These are phyloP conservation scores for Malus hybrid DNA, from an alignment of 331 rosid genomes.

Conservation along the genomic window DNA sequence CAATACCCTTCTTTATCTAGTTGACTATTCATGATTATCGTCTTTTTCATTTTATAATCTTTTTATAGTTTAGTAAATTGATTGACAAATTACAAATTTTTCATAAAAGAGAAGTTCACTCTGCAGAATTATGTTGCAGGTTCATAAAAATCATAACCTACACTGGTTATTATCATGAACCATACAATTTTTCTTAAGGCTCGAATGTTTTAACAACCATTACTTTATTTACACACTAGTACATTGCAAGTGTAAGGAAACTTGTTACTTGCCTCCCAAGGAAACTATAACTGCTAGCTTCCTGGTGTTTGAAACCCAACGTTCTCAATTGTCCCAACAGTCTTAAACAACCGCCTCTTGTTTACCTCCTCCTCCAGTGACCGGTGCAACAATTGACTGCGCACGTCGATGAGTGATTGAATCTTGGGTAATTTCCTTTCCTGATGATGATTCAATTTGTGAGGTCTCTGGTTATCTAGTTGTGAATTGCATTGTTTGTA, in stretches of 20 bases:
- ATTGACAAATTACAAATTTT: background rate
- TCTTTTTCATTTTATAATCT: too few species aligned
- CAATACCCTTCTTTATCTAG: too few species aligned
- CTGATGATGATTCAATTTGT: background rate
- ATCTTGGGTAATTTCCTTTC: constrained; percentile 22
- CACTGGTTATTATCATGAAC: constrained; percentile 1
- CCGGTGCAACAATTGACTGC: constrained; percentile 48
- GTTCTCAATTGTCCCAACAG: constrained; percentile 55
- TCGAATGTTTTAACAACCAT: background rate
- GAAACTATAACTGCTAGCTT: background rate
- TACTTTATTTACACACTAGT: background rate
- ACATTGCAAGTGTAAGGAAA: background rate
- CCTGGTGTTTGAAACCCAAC: constrained; percentile 54
- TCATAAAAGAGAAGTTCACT: background rate
- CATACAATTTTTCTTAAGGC: background rate
- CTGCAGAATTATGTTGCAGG: background rate
- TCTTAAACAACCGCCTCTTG: constrained; percentile 54
- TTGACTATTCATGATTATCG: too few species aligned
- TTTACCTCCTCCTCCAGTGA: constrained; percentile 49
- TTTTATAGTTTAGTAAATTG: too few species aligned
- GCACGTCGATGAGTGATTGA: constrained; percentile 43
- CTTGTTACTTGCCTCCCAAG: background rate
- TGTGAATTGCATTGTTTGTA: constrained; percentile 8
- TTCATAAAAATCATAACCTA: background rate
- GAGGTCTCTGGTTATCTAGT: background rate